Percentiles rank a stretch among this genome's conserved stretches.
Conservation (phyloP, 23 red algal species). For the Gracilariopsis chorda region DNA sequence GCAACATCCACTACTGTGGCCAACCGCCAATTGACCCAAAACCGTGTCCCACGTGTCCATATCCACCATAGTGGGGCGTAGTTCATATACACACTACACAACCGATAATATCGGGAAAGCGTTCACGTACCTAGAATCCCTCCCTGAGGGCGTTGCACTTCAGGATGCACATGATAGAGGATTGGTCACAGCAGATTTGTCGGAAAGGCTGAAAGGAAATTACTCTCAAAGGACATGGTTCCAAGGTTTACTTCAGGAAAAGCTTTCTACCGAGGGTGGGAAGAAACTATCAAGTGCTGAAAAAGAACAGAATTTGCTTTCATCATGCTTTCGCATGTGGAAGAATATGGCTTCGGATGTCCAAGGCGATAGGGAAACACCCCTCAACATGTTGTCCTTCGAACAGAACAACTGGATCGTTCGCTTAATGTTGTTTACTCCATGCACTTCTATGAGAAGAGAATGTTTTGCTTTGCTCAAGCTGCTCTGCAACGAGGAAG, state of each 20-base stretch:
- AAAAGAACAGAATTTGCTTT: not conserved
- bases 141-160: no score
- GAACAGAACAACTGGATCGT: conserved; percentile 62
- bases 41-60: no score
- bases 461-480: conserved; percentile 43
- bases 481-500: conserved; percentile 48
- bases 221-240: conserved; percentile 28
- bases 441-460: conserved; percentile 46
- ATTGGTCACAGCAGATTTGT: conserved; percentile 18
- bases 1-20: no score
- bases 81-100: no score
- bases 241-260: not conserved
- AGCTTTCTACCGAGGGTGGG: not conserved
- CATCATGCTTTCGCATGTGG: not conserved
- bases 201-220: conserved; percentile 41
- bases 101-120: no score
- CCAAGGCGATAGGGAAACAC: not conserved
- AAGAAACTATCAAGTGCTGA: not conserved
- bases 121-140: no score
- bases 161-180: conserved; percentile 33
- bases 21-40: no score
- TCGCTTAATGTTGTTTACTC: conserved; percentile 55
- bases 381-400: not conserved
- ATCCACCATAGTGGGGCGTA: no score
- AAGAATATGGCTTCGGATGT: not conserved